Conservation (phyloP, 306 rosid species). For the Quercus alba region DNA sequence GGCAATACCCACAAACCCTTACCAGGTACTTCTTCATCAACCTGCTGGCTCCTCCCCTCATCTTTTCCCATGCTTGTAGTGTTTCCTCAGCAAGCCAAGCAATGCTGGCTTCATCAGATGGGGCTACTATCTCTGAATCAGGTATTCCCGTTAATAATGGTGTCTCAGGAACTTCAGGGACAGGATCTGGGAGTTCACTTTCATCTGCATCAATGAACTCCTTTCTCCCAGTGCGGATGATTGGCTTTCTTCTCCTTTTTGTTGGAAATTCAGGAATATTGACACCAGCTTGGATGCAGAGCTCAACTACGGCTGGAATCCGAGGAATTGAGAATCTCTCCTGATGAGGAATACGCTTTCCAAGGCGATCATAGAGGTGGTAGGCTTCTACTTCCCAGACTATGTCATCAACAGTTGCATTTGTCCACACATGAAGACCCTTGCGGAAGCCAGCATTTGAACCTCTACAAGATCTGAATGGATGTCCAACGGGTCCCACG, state of each 20-base stretch:
- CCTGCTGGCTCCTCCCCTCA: conserved; percentile 76
- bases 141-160: conserved; percentile 61
- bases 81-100: conserved; percentile 71
- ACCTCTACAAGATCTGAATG: conserved; percentile 88
- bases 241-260: conserved; percentile 91
- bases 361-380: conserved; percentile 84
- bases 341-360: conserved; percentile 68
- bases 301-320: conserved; percentile 88
- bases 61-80: conserved; percentile 70
- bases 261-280: conserved; percentile 68
- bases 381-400: conserved; percentile 72
- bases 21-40: conserved; percentile 77
- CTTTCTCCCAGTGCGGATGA: conserved; percentile 65
- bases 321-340: conserved; percentile 76
- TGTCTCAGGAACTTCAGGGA: conserved; percentile 35
- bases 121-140: conserved; percentile 54
- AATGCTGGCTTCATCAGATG: conserved; percentile 40
- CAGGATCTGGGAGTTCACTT: conserved; percentile 74
- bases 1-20: conserved; percentile 95
- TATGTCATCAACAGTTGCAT: conserved; percentile 70
- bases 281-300: conserved; percentile 93
- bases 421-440: conserved; percentile 76
- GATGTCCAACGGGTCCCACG: conserved; percentile 93
- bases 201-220: conserved; percentile 91
- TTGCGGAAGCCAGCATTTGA: conserved; percentile 52